A percentile compares a stretch with the other conserved stretches of the same genome.
These are phyloP conservation scores for Pseudopithomyces chartarum DNA, from an alignment of 2,329 filamentous ascomycete genomes.

Conservation along the genomic window DNA sequence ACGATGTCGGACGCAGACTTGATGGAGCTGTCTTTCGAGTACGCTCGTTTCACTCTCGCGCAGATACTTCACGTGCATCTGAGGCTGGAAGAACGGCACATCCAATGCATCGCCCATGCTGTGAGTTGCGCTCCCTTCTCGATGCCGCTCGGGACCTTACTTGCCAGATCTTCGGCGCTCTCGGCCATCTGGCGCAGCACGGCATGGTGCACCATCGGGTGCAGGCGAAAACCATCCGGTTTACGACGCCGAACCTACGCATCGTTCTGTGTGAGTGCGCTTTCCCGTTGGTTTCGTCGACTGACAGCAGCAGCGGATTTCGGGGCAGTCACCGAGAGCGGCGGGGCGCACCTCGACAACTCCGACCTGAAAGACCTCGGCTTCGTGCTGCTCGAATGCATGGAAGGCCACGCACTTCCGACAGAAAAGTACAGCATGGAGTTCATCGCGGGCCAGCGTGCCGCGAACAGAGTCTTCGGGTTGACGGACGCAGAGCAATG, in stretches of 20 bases:
- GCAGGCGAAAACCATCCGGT: conserved; percentile 6
- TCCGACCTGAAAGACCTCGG: conserved; percentile 13
- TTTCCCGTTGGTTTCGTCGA: background rate
- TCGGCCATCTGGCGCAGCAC: background rate
- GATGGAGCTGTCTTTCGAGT: conserved; percentile 10
- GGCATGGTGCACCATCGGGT: conserved; percentile 7
- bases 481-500: conserved; percentile 12
- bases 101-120: conserved; percentile 13
- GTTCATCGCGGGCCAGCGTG: conserved; percentile 13
- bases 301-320: conserved; percentile 12
- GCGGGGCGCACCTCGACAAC: background rate
- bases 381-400: conserved; percentile 19
- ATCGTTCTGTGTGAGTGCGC: conserved; percentile 11
- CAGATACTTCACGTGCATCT: conserved; percentile 14
- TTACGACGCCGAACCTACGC: conserved; percentile 8
- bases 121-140: conserved; percentile 5
- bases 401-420: conserved; percentile 13
- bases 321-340: background rate
- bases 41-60: conserved; percentile 12
- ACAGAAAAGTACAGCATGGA: background rate
- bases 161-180: conserved; percentile 10
- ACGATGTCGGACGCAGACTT: background rate
- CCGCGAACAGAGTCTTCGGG: conserved; percentile 16
- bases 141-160: background rate
- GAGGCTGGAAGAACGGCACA: conserved; percentile 10